Evolutionary conservation across 2,329 filamentous ascomycete genomes (phyloP).

Genomic region (Aureobasidium sp.): DNA sequence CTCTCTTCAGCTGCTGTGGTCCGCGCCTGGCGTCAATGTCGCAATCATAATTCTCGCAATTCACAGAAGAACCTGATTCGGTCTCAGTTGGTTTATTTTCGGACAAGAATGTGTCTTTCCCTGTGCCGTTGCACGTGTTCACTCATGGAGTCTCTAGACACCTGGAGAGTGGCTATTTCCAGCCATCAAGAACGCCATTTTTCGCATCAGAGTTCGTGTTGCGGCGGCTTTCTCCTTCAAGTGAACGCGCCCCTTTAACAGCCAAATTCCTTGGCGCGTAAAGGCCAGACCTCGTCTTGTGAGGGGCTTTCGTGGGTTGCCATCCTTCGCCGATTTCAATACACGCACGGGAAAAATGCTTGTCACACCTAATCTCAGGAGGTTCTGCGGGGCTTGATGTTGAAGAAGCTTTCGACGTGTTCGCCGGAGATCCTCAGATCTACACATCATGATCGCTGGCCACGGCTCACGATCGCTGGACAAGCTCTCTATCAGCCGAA

Average conservation of each 20-base stretch:
- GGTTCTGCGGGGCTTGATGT: neutral
- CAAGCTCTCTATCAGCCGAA: neutral
- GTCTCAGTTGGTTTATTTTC: neutral
- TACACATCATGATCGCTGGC: neutral
- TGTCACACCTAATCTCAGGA: neutral
- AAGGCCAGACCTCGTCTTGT: neutral
- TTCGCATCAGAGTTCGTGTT: neutral
- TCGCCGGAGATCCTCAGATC: neutral
- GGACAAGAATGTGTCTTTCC: neutral
- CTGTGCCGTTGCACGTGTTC: slow-evolving; percentile 3
- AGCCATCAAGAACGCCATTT: neutral
- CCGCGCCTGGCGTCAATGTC: neutral
- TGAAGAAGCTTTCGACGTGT: neutral
- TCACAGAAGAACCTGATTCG: neutral
- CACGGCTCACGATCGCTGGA: neutral
- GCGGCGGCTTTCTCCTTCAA: neutral
- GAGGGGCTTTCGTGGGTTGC: neutral
- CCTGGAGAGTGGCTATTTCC: neutral
- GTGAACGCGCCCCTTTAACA: neutral
- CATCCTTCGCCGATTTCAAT: neutral
- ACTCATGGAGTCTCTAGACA: neutral
- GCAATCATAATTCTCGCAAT: neutral
- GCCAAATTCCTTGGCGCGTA: neutral
- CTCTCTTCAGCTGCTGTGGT: neutral
- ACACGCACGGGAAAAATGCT: neutral